phyloP scores from a whole-genome alignment of 225 moss, liverwort and hornwort genomes.

The Straminergon stramineum region DNA sequence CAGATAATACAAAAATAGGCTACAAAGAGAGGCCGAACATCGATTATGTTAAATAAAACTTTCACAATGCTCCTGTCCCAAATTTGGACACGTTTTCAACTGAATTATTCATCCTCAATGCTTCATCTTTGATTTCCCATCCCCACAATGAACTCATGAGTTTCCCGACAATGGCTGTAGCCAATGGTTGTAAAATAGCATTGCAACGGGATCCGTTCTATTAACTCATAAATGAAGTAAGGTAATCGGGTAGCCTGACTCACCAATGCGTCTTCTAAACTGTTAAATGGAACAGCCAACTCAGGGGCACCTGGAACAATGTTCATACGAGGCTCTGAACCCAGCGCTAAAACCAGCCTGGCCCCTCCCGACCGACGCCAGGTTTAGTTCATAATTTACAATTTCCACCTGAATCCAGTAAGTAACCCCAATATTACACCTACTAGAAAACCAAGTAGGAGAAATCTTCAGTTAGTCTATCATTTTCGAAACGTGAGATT shows the following conservation, averaged over 20 bases:
- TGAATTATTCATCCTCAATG: background rate
- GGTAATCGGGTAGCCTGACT: background rate
- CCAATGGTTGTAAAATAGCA: background rate
- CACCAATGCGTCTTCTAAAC: conserved; percentile 77
- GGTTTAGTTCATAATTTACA: conserved; percentile 33
- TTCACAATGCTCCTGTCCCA: background rate
- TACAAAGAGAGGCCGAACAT: background rate
- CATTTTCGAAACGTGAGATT: background rate
- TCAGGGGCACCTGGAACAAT: conserved; percentile 74
- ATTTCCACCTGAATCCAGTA: conserved; percentile 40
- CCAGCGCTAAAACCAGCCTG: conserved; percentile 96
- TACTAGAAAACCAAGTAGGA: background rate
- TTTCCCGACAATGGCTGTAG: background rate
- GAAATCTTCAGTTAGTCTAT: background rate
- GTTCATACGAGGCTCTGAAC: conserved; percentile 79
- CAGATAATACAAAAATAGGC: background rate
- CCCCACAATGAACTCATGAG: background rate
- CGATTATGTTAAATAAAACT: background rate
- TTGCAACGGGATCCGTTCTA: background rate
- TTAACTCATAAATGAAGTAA: background rate
- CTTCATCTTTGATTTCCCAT: background rate
- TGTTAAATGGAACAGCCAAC: conserved; percentile 71
- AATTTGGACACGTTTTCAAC: background rate
- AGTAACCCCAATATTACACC: conserved; percentile 7
- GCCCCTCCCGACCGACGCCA: conserved; percentile 43